Evolutionary conservation across 345 rosid genomes (phyloP), one percentile per base, ranked within the genome.

Genomic region (Angophora floribunda): DNA sequence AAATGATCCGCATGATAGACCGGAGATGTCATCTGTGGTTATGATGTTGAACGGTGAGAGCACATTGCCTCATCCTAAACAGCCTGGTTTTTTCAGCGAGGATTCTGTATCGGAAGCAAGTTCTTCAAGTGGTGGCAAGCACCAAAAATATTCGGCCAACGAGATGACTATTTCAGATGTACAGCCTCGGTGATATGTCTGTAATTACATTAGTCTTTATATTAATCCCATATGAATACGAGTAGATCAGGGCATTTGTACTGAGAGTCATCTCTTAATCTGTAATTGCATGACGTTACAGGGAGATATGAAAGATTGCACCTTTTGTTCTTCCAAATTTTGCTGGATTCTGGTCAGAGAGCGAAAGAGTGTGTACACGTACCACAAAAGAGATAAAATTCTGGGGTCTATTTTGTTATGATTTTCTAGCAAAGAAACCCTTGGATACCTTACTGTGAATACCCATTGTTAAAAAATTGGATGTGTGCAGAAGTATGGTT

Each of bases 321-420:
- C 63, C 6, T 57, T 57, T 22, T 57, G n/a, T 22, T 57, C 63
- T 57, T 57, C 63, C 63, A 57, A 57, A 57, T 1, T 57, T 57
- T 24, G 63, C 63, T 57, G 94, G 94, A 7, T 90, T 92, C 88
- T 90, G 11, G 19, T 44, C 85, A 82, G 63, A 57, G 22, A 57
- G 13, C 63, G 6, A 57, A 57, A 4, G 13, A 57, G n/a, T 24
- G 63, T 9, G 63, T 57, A 57, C 10, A 57, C 9, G 10, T 9
- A 57, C n/a, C 63, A 10, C 63, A 24, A 57, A 57, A 53, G 57
- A 53, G 63, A 22, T 28, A 57, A 57, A 57, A 57, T 57, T 57
- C 22, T 28, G 22, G 63, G 13, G 63, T 57, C 41, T 36, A 36
- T 36, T 36, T 36, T 2, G 12, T 22, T 57, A 57, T 9, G 61